phyloP scores from a whole-genome alignment of 176 grass and related monocot genomes.

The maize (Zea mays) region Zm-B73-REFERENCE-NAM-5.0 NC_050102.1:131733001-131733500 shows the following conservation, averaged over 20 bases:
- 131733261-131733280: slow-evolving; percentile 69
- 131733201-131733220: slow-evolving; percentile 42
- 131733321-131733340: slow-evolving; percentile 95
- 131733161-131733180: not conserved
- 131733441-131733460: slow-evolving; percentile 98
- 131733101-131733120: not conserved
- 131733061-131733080: slow-evolving; percentile 26
- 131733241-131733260: slow-evolving; percentile 86
- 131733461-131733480: slow-evolving; percentile 77
- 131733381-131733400: slow-evolving; percentile 32
- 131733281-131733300: slow-evolving; percentile 73
- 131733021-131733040: slow-evolving; percentile 10
- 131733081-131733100: not conserved
- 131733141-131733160: slow-evolving; percentile 16
- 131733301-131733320: slow-evolving; percentile 77
- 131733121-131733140: slow-evolving; percentile 24
- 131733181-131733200: slow-evolving; percentile 22
- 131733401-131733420: slow-evolving; percentile 8
- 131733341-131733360: slow-evolving; percentile 98
- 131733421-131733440: slow-evolving; percentile 29
- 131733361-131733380: slow-evolving; percentile 7
- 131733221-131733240: slow-evolving; percentile 93
- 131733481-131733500: slow-evolving; percentile 66
- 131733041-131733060: slow-evolving; percentile 23
- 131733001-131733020: not conserved